These are phyloP conservation scores for Mycosarcoma mackinlayi DNA, from an alignment of 1,284 basidiomycete genomes.

Conservation along the genomic window DNA sequence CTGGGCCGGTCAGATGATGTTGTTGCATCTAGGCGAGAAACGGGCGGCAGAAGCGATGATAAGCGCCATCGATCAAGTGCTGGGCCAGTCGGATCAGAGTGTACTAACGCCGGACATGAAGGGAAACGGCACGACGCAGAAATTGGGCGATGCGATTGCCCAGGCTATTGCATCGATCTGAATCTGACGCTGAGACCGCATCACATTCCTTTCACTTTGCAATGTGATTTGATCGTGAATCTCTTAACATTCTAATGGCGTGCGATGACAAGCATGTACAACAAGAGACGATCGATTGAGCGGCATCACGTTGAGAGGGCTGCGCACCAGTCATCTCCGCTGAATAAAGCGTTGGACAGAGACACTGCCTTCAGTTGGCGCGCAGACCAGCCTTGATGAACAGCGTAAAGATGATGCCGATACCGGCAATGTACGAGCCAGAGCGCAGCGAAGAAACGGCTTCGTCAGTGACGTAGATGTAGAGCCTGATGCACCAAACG, in stretches of 20 bases:
- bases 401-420: conserved; percentile 46
- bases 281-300: no score
- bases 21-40: conserved; percentile 72
- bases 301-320: no score
- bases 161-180: conserved; percentile 22
- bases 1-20: conserved; percentile 75
- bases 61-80: conserved; percentile 72
- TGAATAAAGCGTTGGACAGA: no score
- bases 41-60: conserved; percentile 73
- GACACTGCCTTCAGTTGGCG: conserved; percentile 8
- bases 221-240: neutral
- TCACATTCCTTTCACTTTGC: neutral
- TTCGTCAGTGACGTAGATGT: conserved; percentile 37
- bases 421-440: conserved; percentile 26
- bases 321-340: no score
- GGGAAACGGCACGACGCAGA: conserved; percentile 34
- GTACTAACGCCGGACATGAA: conserved; percentile 50
- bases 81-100: conserved; percentile 15
- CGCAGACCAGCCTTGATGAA: conserved; percentile 48
- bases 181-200: neutral
- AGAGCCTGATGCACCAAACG: conserved; percentile 34
- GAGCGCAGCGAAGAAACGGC: conserved; percentile 20
- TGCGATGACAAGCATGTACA: no score
- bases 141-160: conserved; percentile 46
- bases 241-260: no score